Conservation (phyloP, 116 monocot species). For the Cymodocea nodosa region DNA sequence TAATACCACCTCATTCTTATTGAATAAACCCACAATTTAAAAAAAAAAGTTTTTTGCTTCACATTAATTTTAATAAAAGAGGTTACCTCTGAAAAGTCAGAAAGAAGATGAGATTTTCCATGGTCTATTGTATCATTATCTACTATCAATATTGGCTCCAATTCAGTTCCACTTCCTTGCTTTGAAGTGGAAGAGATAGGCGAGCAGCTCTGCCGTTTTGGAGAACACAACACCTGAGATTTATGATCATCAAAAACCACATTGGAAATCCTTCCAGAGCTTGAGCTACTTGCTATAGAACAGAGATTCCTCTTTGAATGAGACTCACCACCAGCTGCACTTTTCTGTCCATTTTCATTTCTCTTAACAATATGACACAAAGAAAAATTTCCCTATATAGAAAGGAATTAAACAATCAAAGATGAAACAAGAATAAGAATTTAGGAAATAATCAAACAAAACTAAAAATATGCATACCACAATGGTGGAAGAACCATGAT, state of each 20-base stretch:
- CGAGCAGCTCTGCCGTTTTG: background rate
- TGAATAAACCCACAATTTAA: too few relatives aligned
- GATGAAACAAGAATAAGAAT: background rate
- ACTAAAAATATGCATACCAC: conserved; percentile 24
- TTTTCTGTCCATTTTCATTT: conserved; percentile 24
- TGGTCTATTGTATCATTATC: conserved; percentile 4
- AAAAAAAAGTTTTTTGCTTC: background rate
- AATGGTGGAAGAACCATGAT: conserved; percentile 39
- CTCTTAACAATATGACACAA: conserved; percentile 68
- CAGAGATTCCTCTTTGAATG: conserved; percentile 16
- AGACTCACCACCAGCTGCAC: conserved; percentile 8
- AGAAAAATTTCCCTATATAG: conserved; percentile 55
- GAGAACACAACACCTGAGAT: background rate
- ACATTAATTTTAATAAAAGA: background rate
- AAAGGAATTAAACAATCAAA: background rate
- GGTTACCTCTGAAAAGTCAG: background rate
- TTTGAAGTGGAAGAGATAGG: conserved; percentile 11
- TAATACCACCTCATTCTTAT: too few relatives aligned
- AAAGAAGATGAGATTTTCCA: background rate
- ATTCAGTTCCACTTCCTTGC: conserved; percentile 4
- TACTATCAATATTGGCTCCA: conserved; percentile 10
- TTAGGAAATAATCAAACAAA: background rate
- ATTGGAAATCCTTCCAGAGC: conserved; percentile 4
- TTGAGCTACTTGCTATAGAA: conserved; percentile 7
- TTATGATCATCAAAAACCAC: background rate